Evolutionary conservation across 2,329 filamentous ascomycete genomes (phyloP), one percentile per base, ranked within the genome.

Genomic region (Xylariaceae sp.): DNA sequence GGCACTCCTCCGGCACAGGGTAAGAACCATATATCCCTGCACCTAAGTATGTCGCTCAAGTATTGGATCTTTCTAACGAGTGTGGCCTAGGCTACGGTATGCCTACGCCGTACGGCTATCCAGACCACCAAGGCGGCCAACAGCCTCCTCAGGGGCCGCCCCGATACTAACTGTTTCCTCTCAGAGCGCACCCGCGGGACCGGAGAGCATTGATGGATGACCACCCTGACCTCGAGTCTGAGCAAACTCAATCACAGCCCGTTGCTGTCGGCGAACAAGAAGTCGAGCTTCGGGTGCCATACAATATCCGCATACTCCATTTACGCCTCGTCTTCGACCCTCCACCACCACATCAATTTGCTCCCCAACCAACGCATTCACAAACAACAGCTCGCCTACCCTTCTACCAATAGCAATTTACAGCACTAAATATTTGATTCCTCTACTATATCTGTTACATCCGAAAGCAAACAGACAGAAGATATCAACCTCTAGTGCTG

Each of bases 1-100:
- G 76, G 75, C 34, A 73, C 73, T 24, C 73, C 74, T 24, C 77
- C 73, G 31, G 76, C 74, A 21, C 78, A 78, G 71, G 78, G 79
- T 79, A 74, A 60, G 68, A 23, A 4, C 23, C 11, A 16, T 12
- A 9, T 8, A 14, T 9, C 45, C 41, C 49, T 46, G 44, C 23
- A 28, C 14, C 33, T 24, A 17, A 29, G 21, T 6, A 41, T 40
- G 8, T 8, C 9, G 34, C 40, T 17, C 4, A 11, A 31, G 23
- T 2, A 23, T n/a, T 26, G 14, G 33, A 16, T 9, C 7, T 46
- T 47, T 23, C 33, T 62, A 28, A 60, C 16, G n/a, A 40, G 9
- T 14, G 11, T 39, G 12, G 9, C 17, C 21, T 54, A 72, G 71
- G 66, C 9, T 72, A 71, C 49, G 64, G 58, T 19, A 63, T 65